A percentile compares a stretch with the other conserved stretches of the same genome.
phyloP scores from a whole-genome alignment of 805 yeast genomes.

The Yamadazyma akitaensis region DNA sequence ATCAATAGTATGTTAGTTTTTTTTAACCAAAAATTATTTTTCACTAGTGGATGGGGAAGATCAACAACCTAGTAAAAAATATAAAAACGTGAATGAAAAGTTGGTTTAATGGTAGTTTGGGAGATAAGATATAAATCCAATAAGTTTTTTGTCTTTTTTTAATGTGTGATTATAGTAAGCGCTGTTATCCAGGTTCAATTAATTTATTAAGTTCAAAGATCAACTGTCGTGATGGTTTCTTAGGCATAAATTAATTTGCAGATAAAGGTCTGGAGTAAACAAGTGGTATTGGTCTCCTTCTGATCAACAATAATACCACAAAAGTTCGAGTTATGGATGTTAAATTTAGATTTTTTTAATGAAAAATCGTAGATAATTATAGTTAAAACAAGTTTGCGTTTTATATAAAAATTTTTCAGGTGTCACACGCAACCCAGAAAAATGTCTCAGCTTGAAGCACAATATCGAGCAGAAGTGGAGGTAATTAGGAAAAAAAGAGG shows the following conservation, averaged over 20 bases:
- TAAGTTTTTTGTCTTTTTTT: not conserved
- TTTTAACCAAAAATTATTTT: conserved; percentile 19
- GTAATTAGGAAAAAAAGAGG: not conserved
- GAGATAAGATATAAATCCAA: not conserved
- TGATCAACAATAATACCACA: conserved; percentile 2
- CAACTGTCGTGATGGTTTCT: conserved; percentile 43
- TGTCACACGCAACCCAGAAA: conserved; percentile 5
- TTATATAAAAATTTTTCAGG: conserved; percentile 4
- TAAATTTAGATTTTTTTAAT: not conserved
- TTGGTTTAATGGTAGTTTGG: not conserved
- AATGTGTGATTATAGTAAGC: conserved; percentile 15
- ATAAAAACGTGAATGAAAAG: conserved; percentile 13
- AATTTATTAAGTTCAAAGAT: conserved; percentile 24
- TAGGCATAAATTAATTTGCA: conserved; percentile 35
- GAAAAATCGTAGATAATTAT: not conserved
- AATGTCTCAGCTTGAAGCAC: conserved; percentile 4
- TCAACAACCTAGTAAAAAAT: conserved; percentile 33
- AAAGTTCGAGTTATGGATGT: not conserved
- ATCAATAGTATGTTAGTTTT: conserved; percentile 12
- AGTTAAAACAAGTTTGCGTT: not conserved
- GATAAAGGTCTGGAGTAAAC: conserved; percentile 1
- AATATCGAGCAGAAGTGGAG: not conserved
- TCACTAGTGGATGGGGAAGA: conserved; percentile 36
- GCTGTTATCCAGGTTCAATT: conserved; percentile 41
- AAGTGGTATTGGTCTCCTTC: conserved; percentile 4